Evolutionary conservation across 495 filamentous ascomycete species (phyloP).

Genomic region (Tuber melanosporum): DNA sequence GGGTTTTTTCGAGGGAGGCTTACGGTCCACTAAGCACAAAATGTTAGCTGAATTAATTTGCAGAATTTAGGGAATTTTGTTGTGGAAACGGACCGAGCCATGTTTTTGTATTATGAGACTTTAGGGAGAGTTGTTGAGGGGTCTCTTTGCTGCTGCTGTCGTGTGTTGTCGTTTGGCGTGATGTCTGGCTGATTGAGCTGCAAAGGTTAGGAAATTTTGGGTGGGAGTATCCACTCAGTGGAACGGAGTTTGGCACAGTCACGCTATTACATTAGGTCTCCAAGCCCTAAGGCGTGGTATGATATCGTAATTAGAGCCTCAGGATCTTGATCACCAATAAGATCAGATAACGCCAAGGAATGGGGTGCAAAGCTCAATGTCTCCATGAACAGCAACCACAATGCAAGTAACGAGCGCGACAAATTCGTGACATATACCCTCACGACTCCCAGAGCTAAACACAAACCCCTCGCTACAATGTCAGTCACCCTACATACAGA

Average conservation of each 20-base stretch:
- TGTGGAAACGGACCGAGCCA: slow-evolving; percentile 37
- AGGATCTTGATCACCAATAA: not conserved
- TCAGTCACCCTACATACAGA: slow-evolving; percentile 77
- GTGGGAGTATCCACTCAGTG: slow-evolving; percentile 22
- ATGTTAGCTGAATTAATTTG: slow-evolving; percentile 16
- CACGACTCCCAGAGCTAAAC: not conserved
- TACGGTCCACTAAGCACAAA: slow-evolving; percentile 37
- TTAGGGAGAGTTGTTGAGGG: slow-evolving; percentile 12
- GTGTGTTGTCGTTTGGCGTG: slow-evolving; percentile 29
- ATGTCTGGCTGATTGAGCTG: slow-evolving; percentile 15
- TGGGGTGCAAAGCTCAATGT: not conserved
- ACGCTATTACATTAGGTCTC: slow-evolving; percentile 22
- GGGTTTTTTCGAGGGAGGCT: slow-evolving; percentile 19
- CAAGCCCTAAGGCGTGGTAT: slow-evolving; percentile 9
- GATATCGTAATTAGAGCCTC: not conserved
- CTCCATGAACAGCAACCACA: not conserved
- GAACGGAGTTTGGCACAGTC: slow-evolving; percentile 14
- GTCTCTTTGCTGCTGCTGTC: slow-evolving; percentile 21
- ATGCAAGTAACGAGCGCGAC: not conserved
- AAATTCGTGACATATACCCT: not conserved
- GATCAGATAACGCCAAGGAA: not conserved
- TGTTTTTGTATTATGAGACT: slow-evolving; percentile 35
- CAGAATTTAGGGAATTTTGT: not conserved
- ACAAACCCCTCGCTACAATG: slow-evolving; percentile 44
- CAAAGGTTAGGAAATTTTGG: slow-evolving; percentile 24